Conservation (phyloP, 1,284 basidiomycete species). For the Rhodofomes roseus region DNA sequence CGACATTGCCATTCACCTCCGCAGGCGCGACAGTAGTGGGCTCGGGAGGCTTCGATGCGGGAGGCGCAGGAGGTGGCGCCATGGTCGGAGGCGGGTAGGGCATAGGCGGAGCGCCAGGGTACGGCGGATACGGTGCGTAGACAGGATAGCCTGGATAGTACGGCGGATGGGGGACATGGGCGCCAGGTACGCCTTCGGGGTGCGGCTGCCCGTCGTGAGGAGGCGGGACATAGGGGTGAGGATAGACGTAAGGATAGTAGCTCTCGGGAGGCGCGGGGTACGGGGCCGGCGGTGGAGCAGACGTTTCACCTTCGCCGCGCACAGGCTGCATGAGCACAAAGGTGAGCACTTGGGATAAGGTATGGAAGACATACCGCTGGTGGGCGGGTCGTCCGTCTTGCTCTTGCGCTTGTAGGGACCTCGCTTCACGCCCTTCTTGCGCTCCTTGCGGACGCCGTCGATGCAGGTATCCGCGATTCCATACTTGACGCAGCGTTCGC, state of each 20-base stretch:
- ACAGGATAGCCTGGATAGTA: constrained; percentile 28
- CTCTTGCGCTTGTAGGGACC: constrained; percentile 82
- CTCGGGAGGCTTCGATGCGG: constrained; percentile 7
- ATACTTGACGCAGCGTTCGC: constrained; percentile 80
- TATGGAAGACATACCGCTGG: constrained; percentile 3
- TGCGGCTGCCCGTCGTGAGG: constrained; percentile 38
- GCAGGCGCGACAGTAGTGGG: constrained; percentile 17
- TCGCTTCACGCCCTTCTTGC: constrained; percentile 83
- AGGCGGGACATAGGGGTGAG: constrained; percentile 23
- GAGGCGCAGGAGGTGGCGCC: constrained; percentile 9
- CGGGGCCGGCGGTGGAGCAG: constrained; percentile 30
- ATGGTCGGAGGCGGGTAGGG: constrained; percentile 22
- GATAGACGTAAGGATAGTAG: constrained; percentile 53
- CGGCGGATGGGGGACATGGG: constrained; percentile 23
- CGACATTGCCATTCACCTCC: constrained; percentile 15
- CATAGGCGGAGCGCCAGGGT: constrained; percentile 25
- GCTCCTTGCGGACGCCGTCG: constrained; percentile 77
- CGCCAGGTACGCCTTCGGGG: constrained; percentile 17
- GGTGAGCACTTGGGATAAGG: constrained; percentile 28
- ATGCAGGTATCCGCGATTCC: constrained; percentile 65
- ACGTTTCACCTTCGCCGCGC: constrained; percentile 16
- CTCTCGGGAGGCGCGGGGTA: constrained; percentile 46
- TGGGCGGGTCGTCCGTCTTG: constrained; percentile 33
- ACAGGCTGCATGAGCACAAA: constrained; percentile 17
- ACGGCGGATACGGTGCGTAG: constrained; percentile 25